These are phyloP conservation scores for Sicyos edulis DNA, from an alignment of 306 rosid species.

Conservation along the genomic window DNA sequence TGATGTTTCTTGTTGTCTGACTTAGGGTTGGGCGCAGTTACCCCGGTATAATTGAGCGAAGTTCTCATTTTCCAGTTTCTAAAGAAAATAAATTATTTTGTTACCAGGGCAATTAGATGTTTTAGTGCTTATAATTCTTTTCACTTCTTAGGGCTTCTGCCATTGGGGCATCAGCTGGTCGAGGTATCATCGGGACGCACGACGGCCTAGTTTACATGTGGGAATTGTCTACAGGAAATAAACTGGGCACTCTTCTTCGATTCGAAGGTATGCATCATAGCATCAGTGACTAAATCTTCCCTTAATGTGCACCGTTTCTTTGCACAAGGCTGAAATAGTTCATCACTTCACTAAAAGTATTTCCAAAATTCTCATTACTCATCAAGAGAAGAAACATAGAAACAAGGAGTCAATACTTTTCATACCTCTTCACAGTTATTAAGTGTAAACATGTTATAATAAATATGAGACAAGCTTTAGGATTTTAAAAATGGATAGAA, in stretches of 20 bases:
- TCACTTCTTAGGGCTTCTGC: slow-evolving; percentile 45
- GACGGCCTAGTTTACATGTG: slow-evolving; percentile 65
- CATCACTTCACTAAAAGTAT: background rate
- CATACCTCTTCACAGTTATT: background rate
- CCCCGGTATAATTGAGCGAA: too few relatives aligned
- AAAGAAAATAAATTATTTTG: too few relatives aligned
- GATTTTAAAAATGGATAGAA: background rate
- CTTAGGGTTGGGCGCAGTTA: too few relatives aligned
- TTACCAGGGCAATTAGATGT: background rate
- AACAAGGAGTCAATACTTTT: background rate
- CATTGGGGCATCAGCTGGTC: slow-evolving; percentile 56
- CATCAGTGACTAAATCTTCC: slow-evolving; percentile 19
- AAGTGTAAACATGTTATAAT: background rate
- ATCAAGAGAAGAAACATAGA: slow-evolving; percentile 6
- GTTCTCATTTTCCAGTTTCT: too few relatives aligned
- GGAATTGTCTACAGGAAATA: slow-evolving; percentile 65
- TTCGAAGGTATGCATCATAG: slow-evolving; percentile 49
- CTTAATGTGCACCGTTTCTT: slow-evolving; percentile 10
- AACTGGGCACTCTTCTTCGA: slow-evolving; percentile 51
- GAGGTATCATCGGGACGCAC: slow-evolving; percentile 53
- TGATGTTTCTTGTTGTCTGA: too few relatives aligned
- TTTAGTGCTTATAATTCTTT: background rate
- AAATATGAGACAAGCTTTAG: background rate
- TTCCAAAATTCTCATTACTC: slow-evolving; percentile 1
- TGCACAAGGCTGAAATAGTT: slow-evolving; percentile 5